Conservation (phyloP, 306 rosid genomes). For the Acmispon strigosus region DNA sequence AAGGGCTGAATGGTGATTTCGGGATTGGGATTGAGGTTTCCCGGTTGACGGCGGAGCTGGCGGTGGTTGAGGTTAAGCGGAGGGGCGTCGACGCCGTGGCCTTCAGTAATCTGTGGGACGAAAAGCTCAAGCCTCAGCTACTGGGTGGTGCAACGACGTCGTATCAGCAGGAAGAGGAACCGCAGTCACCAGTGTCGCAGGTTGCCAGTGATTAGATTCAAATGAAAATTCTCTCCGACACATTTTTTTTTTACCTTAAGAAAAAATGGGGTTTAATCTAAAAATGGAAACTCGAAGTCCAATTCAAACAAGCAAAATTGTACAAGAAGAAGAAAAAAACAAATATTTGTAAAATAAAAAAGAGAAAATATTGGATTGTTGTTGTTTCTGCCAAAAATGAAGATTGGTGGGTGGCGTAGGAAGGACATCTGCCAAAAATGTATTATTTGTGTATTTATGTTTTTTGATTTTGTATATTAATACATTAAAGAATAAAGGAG, state of each 20-base stretch:
- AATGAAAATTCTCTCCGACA: background rate
- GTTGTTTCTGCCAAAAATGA: background rate
- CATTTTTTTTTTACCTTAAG: background rate
- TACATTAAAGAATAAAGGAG: too few relatives aligned
- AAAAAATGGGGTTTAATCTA: background rate
- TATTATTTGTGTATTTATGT: background rate
- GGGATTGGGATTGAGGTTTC: conserved; percentile 26
- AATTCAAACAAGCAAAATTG: background rate
- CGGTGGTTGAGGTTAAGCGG: conserved; percentile 23
- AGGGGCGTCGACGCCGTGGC: conserved; percentile 1
- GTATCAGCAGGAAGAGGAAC: background rate
- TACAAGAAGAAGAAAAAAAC: background rate
- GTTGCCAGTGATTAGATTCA: background rate
- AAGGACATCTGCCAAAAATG: background rate
- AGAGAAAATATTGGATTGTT: background rate
- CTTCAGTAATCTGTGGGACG: conserved; percentile 15
- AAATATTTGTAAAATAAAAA: background rate
- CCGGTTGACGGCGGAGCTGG: conserved; percentile 26
- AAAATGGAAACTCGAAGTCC: background rate
- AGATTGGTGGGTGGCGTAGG: background rate
- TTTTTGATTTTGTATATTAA: background rate
- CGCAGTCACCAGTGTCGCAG: background rate
- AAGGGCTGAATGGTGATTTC: conserved; percentile 21
- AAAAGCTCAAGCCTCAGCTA: conserved; percentile 28
- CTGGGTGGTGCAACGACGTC: conserved; percentile 21